Base-by-base conservation (phyloP, 371 early-diverging fungal species). In the Massospora cicadina region DNA sequence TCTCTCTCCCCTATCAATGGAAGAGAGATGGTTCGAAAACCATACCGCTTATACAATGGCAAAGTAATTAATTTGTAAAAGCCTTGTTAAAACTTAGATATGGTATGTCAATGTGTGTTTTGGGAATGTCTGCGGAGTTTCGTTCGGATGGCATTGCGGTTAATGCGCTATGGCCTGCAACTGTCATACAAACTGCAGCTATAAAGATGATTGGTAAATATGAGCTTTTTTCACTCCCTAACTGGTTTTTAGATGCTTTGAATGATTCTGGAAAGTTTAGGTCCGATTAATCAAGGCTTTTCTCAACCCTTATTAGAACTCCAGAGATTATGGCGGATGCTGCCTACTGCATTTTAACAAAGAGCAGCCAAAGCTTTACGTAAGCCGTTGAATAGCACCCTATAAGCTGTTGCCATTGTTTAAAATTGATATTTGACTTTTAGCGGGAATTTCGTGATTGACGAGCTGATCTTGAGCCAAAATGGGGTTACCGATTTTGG, bases 271-370 rank as follows among this genome's bases (percentile, higher is more conserved):
- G 3, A 23, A 63, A 55, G 55, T 25, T 30, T 21, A 17, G n/a
- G 63, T 54, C 24, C 13, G 2, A 7, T 26, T 27, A 57, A 23
- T 57, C 28, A 2, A 2, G 17, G 31, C 31, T 59, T 59, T 2
- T 13, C 17, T 30, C 60, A 59, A 59, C 2, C 12, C 30, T 59
- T 59, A 29, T 13, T 62, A 66, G 78, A 30, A 78, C 70, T 24
- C 76, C 87, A 2, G 86, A 82, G 54, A 89, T 90, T 66, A 87
- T 90, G 84, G 83, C 89, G 1, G 91, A 90, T 71, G 86, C 90
- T 0, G 91, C 91, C 17, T 75, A 80, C 60, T 62, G 74, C 58
- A 73, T 90, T 21, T 73, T 85, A 13, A 66, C 64, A 62, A 81
- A 85, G 71, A 71, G 77, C 31, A 63, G 74, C 31, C 58, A 66